Evolutionary conservation across 768 basidiomycete species (phyloP), one percentile per base, ranked within the genome.

Genomic region (Boletus reticulatus): DNA sequence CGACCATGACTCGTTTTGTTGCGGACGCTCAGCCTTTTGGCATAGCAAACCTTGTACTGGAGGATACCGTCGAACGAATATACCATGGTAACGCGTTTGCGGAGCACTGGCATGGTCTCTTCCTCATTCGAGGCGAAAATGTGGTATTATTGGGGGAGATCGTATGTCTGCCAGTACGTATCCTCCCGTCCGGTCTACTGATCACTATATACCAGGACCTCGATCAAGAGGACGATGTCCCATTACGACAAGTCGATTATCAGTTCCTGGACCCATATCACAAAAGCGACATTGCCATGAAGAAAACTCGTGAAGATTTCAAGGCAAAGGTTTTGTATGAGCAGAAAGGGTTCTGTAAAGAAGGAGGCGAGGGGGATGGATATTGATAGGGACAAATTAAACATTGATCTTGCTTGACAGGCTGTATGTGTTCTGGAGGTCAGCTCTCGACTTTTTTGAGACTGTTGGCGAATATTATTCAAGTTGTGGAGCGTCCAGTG

Each of bases 131-230:
- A 52, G 97, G 97, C 47, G 97, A 99, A 79, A 99, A 99, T 70
- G 97, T 99, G 16, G 97, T 98, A 34, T 75, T 98, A 57, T 76
- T 98, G 20, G 97, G 97, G 37, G 97, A 99, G 80, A 91, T 99
- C 58, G 97, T 96, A 65, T 70, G 92, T 82, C 36, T 59, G 48
- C 42, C 17, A 20, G 52, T 45, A 32, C 53, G 27, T 49, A 50
- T 48, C 37, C 53, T 48, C 32, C 43, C 41, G 43, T 32, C 42
- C 10, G 43, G 43, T 56, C 49, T 43, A 43, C 43, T 52, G 48
- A 61, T 53, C 20, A 17, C 24, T 27, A 39, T 56, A 41, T 58
- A 43, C 16, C 67, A 97, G 94, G 95, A 97, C 68, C 82, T 97
- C 57, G 94, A 98, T 72, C 79, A 82, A 60, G 94, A 98, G 75